Evolutionary conservation across 495 filamentous ascomycete species (phyloP).

Genomic region (Penicillium herquei): DNA sequence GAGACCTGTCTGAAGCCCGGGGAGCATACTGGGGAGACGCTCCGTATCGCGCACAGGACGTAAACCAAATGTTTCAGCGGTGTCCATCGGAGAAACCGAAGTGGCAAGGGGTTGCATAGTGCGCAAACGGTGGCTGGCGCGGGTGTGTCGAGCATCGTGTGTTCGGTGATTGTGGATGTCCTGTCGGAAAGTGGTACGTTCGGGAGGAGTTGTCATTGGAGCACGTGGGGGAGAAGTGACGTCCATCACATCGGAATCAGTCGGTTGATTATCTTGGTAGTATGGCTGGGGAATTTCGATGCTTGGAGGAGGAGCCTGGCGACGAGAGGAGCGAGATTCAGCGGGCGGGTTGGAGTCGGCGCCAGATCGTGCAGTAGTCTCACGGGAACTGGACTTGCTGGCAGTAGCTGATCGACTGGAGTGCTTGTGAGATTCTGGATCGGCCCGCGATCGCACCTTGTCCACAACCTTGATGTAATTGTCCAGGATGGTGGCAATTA

Average conservation of each 20-base stretch:
- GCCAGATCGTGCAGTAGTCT: constrained; percentile 30
- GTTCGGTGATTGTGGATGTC: constrained; percentile 45
- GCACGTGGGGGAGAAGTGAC: constrained; percentile 65
- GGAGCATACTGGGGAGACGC: constrained; percentile 80
- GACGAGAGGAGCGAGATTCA: constrained; percentile 53
- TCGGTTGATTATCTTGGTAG: constrained; percentile 45
- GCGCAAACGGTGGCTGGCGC: constrained; percentile 47
- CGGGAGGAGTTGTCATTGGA: constrained; percentile 70
- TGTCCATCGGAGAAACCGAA: constrained; percentile 70
- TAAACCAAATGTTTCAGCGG: constrained; percentile 68
- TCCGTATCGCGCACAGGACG: constrained; percentile 84
- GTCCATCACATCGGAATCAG: constrained; percentile 55
- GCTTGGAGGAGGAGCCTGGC: constrained; percentile 67
- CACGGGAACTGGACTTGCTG: constrained; percentile 27
- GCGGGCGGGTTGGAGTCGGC: constrained; percentile 37
- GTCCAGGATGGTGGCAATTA: constrained; percentile 97
- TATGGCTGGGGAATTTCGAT: constrained; percentile 70
- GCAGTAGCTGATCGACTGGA: constrained; percentile 41
- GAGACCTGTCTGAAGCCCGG: constrained; percentile 66
- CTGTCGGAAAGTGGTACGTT: constrained; percentile 65
- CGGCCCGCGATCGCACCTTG: constrained; percentile 79
- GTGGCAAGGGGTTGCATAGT: constrained; percentile 66
- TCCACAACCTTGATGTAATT: constrained; percentile 98
- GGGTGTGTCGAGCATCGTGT: constrained; percentile 58
- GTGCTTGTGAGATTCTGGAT: constrained; percentile 61